Conservation (phyloP, 2,329 filamentous ascomycete species). For the Sarocladium strictum region DNA sequence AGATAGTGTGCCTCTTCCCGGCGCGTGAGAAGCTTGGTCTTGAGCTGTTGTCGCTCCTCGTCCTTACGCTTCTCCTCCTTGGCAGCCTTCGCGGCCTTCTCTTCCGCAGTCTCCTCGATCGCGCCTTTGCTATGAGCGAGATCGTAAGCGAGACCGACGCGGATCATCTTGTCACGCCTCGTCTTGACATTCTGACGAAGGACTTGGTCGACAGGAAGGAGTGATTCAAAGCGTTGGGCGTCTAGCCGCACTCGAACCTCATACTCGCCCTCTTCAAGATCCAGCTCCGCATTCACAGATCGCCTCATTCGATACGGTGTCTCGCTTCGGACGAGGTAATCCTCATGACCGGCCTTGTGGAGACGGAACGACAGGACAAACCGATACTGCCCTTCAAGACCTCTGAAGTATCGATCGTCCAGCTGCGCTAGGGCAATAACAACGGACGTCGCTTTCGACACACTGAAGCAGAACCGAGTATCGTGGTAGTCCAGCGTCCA, state of each 20-base stretch:
- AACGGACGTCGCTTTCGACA: slow-evolving; percentile 42
- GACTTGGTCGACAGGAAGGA: slow-evolving; percentile 55
- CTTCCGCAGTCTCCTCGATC: slow-evolving; percentile 40
- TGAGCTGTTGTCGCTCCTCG: slow-evolving; percentile 27
- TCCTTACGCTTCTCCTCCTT: slow-evolving; percentile 36
- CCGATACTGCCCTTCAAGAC: slow-evolving; percentile 49
- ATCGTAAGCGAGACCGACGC: slow-evolving; percentile 65
- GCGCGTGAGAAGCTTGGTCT: slow-evolving; percentile 36
- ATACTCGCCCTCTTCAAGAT: slow-evolving; percentile 69
- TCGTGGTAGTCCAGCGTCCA: slow-evolving; percentile 52
- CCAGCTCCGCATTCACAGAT: slow-evolving; percentile 70
- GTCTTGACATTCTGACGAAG: slow-evolving; percentile 58
- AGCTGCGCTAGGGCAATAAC: slow-evolving; percentile 53
- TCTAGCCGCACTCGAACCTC: slow-evolving; percentile 70
- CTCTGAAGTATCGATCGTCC: slow-evolving; percentile 51
- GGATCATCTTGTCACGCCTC: slow-evolving; percentile 64
- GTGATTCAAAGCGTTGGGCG: slow-evolving; percentile 50
- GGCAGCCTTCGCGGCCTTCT: slow-evolving; percentile 40
- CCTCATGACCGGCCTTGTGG: slow-evolving; percentile 42
- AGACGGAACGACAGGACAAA: slow-evolving; percentile 50
- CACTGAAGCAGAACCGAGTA: slow-evolving; percentile 43
- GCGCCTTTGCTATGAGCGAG: slow-evolving; percentile 62
- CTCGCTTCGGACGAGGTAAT: slow-evolving; percentile 50
- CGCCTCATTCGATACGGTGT: slow-evolving; percentile 57
- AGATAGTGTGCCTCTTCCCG: slow-evolving; percentile 30